phyloP scores from a whole-genome alignment of 208 protist genomes.

The Wallacemonas rigidus region DNA sequence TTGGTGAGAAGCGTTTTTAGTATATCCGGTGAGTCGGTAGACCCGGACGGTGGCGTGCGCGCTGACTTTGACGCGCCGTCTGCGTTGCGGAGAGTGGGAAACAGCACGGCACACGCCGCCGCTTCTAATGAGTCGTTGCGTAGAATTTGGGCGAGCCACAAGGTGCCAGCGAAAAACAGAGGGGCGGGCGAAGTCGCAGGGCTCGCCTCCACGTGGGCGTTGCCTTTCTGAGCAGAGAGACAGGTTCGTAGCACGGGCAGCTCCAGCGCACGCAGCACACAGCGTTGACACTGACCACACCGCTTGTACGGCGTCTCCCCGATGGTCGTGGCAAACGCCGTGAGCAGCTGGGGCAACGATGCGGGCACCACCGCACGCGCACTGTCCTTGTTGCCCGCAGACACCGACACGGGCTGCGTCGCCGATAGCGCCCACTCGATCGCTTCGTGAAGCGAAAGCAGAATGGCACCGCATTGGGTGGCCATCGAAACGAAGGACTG shows the following conservation, averaged over 20 bases:
- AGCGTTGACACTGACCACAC: conserved; percentile 46
- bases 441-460: conserved; percentile 58
- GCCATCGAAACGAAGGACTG: conserved; percentile 76
- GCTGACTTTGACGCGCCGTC: not conserved
- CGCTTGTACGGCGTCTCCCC: conserved; percentile 75
- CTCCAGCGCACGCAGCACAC: conserved; percentile 44
- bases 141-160: conserved; percentile 12
- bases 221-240: conserved; percentile 13
- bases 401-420: too few species aligned
- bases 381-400: too few species aligned
- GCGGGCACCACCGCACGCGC: not conserved
- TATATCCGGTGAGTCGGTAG: conserved; percentile 12
- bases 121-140: conserved; percentile 9
- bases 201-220: not conserved
- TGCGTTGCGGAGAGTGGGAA: conserved; percentile 8
- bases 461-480: conserved; percentile 51
- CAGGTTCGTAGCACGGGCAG: conserved; percentile 47
- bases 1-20: conserved; percentile 50
- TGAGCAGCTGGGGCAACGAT: conserved; percentile 27
- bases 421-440: conserved; percentile 46
- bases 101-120: conserved; percentile 12
- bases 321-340: conserved; percentile 43
- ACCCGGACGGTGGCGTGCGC: not conserved
- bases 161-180: conserved; percentile 1
- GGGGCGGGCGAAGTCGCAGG: not conserved